Percentiles rank a stretch among this genome's conserved stretches.
These are phyloP conservation scores for Pancytospora philotis DNA, from an alignment of 371 early-diverging fungal species.

Conservation along the genomic window DNA sequence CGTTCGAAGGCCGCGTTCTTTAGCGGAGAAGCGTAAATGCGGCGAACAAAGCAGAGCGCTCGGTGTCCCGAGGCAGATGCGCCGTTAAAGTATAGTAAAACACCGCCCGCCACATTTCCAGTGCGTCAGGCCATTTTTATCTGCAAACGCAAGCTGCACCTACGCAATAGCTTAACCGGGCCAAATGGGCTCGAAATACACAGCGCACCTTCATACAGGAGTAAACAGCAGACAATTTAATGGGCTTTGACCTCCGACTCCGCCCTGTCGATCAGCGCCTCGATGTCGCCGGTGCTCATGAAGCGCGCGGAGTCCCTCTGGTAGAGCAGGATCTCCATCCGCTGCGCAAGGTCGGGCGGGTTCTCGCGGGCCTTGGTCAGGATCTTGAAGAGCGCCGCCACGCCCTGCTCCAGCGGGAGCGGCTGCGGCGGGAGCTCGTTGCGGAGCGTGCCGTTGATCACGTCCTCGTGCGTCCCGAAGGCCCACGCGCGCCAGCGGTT, in stretches of 20 bases:
- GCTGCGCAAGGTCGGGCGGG: conserved; percentile 10
- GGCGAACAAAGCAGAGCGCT: no score
- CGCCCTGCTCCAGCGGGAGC: conserved; percentile 34
- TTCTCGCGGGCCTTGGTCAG: conserved; percentile 33
- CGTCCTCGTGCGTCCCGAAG: conserved; percentile 67
- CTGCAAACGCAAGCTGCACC: no score
- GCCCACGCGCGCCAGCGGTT: conserved; percentile 92
- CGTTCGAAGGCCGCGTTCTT: no score
- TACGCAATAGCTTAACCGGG: no score
- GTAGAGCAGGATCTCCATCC: conserved; percentile 40
- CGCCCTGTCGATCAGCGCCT: conserved; percentile 5
- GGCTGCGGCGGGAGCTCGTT: conserved; percentile 25
- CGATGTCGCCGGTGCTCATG: conserved; percentile 21
- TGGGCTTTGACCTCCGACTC: not conserved
- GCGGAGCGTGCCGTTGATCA: conserved; percentile 44
- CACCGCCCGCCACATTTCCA: no score
- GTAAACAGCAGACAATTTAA: not conserved
- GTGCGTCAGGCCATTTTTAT: no score
- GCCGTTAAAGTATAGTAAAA: no score
- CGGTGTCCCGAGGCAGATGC: no score
- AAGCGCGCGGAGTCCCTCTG: conserved; percentile 17
- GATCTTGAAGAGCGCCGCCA: conserved; percentile 24
- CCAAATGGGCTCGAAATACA: no score
- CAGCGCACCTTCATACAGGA: no score
- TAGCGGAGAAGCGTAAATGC: no score